These are phyloP conservation scores for Metschnikowia similis DNA, from an alignment of 805 yeast species.

Conservation along the genomic window DNA sequence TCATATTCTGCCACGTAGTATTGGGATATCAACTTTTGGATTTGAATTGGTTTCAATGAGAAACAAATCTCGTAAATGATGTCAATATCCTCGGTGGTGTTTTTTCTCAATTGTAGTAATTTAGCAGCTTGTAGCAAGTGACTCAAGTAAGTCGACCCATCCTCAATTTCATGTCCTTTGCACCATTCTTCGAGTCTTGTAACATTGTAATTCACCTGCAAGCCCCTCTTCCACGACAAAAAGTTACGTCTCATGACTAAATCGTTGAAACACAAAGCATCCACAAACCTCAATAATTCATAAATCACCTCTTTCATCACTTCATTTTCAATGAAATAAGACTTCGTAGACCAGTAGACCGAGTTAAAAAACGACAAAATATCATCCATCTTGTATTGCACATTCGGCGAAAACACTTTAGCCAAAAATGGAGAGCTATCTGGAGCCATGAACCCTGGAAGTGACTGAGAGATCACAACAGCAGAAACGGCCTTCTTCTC, in stretches of 20 bases:
- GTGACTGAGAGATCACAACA: slow-evolving; percentile 86
- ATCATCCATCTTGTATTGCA: slow-evolving; percentile 90
- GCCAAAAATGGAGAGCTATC: slow-evolving; percentile 78
- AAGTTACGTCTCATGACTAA: slow-evolving; percentile 91
- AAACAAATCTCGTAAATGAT: slow-evolving; percentile 93
- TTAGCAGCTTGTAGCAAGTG: slow-evolving; percentile 92
- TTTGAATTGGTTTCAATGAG: slow-evolving; percentile 90
- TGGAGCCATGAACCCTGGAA: slow-evolving; percentile 92
- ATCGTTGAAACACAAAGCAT: slow-evolving; percentile 92
- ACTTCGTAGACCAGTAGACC: slow-evolving; percentile 89
- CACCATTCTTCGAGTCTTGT: slow-evolving; percentile 99
- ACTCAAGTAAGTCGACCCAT: slow-evolving; percentile 76
- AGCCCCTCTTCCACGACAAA: slow-evolving; percentile 95
- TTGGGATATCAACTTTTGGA: slow-evolving; percentile 85
- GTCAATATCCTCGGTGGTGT: slow-evolving; percentile 82
- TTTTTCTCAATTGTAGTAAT: slow-evolving; percentile 85
- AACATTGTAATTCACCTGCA: slow-evolving; percentile 93
- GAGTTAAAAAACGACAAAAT: slow-evolving; percentile 82
- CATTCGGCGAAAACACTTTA: slow-evolving; percentile 70
- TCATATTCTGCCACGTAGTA: slow-evolving; percentile 93
- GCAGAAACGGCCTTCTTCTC: slow-evolving; percentile 94
- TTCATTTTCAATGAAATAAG: slow-evolving; percentile 79
- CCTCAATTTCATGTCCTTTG: slow-evolving; percentile 85
- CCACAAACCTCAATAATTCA: slow-evolving; percentile 81
- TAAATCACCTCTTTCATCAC: slow-evolving; percentile 80